Conservation (phyloP, 23 red algal genomes). For the Gracilariopsis chorda region DNA sequence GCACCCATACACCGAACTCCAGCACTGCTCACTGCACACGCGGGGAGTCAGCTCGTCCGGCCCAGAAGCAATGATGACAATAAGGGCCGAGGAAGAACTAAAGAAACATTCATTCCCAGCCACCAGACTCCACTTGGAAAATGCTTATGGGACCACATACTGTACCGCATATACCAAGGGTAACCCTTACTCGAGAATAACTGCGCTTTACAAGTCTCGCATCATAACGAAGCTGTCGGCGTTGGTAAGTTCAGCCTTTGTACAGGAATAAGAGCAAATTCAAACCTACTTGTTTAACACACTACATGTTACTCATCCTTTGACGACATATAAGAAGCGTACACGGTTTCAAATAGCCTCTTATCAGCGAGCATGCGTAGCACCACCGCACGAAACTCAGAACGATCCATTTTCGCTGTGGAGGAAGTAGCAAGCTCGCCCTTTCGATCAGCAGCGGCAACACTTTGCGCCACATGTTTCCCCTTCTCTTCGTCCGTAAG, state of each 20-base stretch:
- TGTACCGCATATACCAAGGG: too few relatives aligned
- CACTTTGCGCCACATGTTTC: not conserved
- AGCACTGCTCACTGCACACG: too few relatives aligned
- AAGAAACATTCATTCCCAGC: too few relatives aligned
- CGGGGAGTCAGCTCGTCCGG: too few relatives aligned
- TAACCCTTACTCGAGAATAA: too few relatives aligned
- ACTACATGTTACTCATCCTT: not conserved
- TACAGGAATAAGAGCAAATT: not conserved
- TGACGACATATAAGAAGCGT: slow-evolving; percentile 7
- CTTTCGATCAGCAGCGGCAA: not conserved
- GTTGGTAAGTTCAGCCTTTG: not conserved
- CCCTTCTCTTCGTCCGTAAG: slow-evolving; percentile 10
- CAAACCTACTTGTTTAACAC: not conserved
- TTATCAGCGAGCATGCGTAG: slow-evolving; percentile 44
- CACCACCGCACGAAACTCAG: slow-evolving; percentile 47
- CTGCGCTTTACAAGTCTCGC: too few relatives aligned
- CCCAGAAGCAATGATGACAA: too few relatives aligned
- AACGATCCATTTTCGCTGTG: slow-evolving; percentile 7
- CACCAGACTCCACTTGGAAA: too few relatives aligned
- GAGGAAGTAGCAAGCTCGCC: not conserved
- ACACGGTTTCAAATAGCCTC: slow-evolving; percentile 47
- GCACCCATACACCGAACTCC: too few relatives aligned
- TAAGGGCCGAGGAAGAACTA: too few relatives aligned
- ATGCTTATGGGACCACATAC: too few relatives aligned
- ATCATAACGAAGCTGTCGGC: too few relatives aligned